phyloP scores from a whole-genome alignment of 805 yeast genomes.

The Yamadazyma phyllophila region DNA sequence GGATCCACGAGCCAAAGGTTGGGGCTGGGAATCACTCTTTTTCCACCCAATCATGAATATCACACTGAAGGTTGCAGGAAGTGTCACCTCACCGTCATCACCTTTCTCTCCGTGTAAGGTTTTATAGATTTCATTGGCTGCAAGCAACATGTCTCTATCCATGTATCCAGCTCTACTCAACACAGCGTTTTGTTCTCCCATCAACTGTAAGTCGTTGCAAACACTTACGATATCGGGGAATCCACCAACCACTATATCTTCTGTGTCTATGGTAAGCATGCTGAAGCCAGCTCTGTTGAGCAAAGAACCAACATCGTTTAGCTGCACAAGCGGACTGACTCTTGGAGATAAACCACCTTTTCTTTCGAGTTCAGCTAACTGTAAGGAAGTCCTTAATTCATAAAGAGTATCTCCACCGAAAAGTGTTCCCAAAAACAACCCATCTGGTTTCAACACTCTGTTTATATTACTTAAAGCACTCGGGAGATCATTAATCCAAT shows the following conservation, averaged over 20 bases:
- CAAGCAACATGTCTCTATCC: slow-evolving; percentile 57
- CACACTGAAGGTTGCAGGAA: slow-evolving; percentile 81
- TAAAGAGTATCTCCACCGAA: slow-evolving; percentile 84
- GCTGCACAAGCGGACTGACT: slow-evolving; percentile 75
- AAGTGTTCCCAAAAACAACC: slow-evolving; percentile 76
- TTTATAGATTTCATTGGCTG: slow-evolving; percentile 73
- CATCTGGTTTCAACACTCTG: slow-evolving; percentile 68
- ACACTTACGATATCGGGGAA: slow-evolving; percentile 70
- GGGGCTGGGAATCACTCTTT: slow-evolving; percentile 63
- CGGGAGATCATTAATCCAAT: slow-evolving; percentile 89
- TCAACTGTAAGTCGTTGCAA: slow-evolving; percentile 67
- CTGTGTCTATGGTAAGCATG: slow-evolving; percentile 79
- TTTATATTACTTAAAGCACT: slow-evolving; percentile 55
- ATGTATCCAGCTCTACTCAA: slow-evolving; percentile 42
- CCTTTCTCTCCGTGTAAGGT: slow-evolving; percentile 67
- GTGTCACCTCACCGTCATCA: slow-evolving; percentile 37
- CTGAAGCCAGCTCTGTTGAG: slow-evolving; percentile 75
- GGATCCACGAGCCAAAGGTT: slow-evolving; percentile 71
- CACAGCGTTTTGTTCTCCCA: slow-evolving; percentile 84
- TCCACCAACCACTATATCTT: slow-evolving; percentile 71
- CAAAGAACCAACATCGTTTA: slow-evolving; percentile 71
- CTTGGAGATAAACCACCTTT: slow-evolving; percentile 78
- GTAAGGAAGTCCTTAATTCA: slow-evolving; percentile 76
- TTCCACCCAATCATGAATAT: slow-evolving; percentile 91
- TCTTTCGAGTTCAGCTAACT: slow-evolving; percentile 79